A percentile compares a stretch with the other conserved stretches of the same genome.
These are phyloP conservation scores for Suhomyces prunicola DNA, from an alignment of 805 yeast genomes.

Conservation along the genomic window DNA sequence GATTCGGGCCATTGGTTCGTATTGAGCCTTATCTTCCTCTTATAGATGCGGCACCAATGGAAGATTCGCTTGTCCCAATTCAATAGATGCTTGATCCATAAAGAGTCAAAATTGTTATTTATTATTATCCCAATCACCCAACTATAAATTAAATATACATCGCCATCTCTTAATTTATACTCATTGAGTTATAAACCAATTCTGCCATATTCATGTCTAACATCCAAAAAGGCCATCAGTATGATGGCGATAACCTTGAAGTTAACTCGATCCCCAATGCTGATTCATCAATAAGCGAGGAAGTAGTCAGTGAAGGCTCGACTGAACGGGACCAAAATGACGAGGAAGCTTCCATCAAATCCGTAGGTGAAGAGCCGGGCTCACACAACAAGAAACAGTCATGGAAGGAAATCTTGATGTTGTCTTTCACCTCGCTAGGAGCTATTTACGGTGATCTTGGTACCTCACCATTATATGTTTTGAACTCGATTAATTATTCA, in stretches of 20 bases:
- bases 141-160: not conserved
- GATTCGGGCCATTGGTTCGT: not conserved
- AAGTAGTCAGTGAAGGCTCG: not conserved
- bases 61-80: not conserved
- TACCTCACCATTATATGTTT: conserved; percentile 56
- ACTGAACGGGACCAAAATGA: conserved; percentile 1
- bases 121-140: not conserved
- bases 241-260: not conserved
- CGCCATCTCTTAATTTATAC: not conserved
- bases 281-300: not conserved
- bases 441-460: conserved; percentile 66
- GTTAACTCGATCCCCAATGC: not conserved
- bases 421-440: conserved; percentile 50
- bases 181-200: not conserved
- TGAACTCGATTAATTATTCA: conserved; percentile 31
- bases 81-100: not conserved
- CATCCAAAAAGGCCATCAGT: not conserved
- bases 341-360: conserved; percentile 10
- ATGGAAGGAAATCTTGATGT: conserved; percentile 20
- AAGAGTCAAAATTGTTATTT: not conserved
- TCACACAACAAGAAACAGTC: conserved; percentile 8
- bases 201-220: not conserved
- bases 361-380: not conserved
- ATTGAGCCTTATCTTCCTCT: not conserved
- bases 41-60: not conserved